Evolutionary conservation across 345 rosid species (phyloP), one percentile per base, ranked within the genome.

Genomic region (Lepidium sativum): DNA sequence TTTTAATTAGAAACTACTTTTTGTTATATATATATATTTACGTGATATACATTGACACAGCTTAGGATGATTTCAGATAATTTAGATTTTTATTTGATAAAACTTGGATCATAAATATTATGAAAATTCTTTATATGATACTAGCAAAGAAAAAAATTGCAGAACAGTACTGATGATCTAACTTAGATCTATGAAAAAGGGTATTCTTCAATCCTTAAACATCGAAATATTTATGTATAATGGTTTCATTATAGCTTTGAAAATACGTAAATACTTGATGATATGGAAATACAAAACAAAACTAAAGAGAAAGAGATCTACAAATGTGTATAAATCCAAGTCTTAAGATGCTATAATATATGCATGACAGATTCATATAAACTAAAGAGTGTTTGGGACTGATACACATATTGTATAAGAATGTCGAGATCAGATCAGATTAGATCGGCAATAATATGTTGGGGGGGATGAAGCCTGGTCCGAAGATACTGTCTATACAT

Each of bases 401-500:
- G 32, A 6, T 12, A 49, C 14, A 8, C 44, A 18, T 35, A 41
- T 18, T 15, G 34, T 56, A n/a, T 13, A 37, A 32, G 6, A 31
- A 61, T 9, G 4, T 43, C n/a, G 3, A 31, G 60, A 47, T 61
- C 31, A 54, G 54, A 68, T 27, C 31, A 31, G 60, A 47, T 61
- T 21, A 54, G 54, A 68, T 27, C 31, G 35, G 78, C 73, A 48
- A 55, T 74, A 48, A 74, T 63, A 63, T 67, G 64, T 74, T 74
- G 3, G 74, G 89, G 89, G 94, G 89, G 86, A 86, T 86, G 94
- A 86, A 86, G 94, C 94, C 94, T 86, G 89, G 94, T 86, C 94
- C 90, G 86, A 82, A 79, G 78, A 67, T 57, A 67, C 50, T 59
- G 47, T 54, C 9, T 33, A 67, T 16, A 38, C 14, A 60, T 52